Evolutionary conservation across 2,329 filamentous ascomycete species (phyloP), one percentile per base, ranked within the genome.

Genomic region (Talaromyces islandicus): DNA sequence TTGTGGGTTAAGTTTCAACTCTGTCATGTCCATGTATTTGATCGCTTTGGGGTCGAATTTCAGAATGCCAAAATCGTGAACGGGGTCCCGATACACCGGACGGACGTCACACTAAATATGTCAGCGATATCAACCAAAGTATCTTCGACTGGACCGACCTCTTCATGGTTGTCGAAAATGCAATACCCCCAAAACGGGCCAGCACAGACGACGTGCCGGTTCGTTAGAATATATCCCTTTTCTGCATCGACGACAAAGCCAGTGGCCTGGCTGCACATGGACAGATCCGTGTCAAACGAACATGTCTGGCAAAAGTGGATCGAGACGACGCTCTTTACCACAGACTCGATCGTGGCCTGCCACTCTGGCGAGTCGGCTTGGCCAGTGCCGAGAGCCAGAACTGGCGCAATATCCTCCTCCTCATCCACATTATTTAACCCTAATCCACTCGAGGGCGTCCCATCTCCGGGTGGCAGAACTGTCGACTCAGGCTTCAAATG

Each of bases 241-340:
- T 96, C 88, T 5, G 94, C 91, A 78, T 99, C 94, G 25, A 99
- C 94, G 17, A 99, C 92, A 72, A 99, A 99, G 7, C 94, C 94
- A 0, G 94, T 99, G 3, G 94, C 94, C 78, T 99, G 94, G 69
- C 92, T 97, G 19, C 91, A 91, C 74, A 96, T 83, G 7, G 94
- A 94, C 29, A 91, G 81, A 68, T 99, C 94, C n/a, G 94, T 97
- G 74, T 99, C 94, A 74, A 99, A 99, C 25, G 93, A 92, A 74
- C 91, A 96, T 0, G 94, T 97, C 81, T 97, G 92, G 74, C 93
- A 97, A 79, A 99, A 99, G 66, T 96, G 90, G 69, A 99, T 97
- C n/a, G 93, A 96, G 55, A 99, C 94, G 19, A 97, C 94, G 67
- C 92, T 96, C 72, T 89, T 88, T 58, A 99, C 92, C 3, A 99